These are phyloP conservation scores for Sarocladium brachiariae DNA, from an alignment of 2,329 filamentous ascomycete genomes.

Conservation along the genomic window DNA sequence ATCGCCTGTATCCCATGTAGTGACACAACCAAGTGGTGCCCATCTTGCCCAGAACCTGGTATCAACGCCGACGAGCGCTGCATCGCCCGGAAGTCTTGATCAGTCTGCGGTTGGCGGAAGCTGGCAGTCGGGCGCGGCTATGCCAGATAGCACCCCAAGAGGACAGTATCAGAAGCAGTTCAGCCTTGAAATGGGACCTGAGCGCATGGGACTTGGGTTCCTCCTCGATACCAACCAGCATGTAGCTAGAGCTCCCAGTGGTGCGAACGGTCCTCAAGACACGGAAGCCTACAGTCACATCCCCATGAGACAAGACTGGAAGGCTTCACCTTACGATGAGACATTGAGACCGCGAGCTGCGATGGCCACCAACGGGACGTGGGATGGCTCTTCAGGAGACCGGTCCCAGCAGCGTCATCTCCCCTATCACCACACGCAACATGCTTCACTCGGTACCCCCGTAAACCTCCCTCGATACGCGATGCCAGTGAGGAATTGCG, in stretches of 20 bases:
- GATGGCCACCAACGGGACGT: neutral
- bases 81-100: slow-evolving; percentile 28
- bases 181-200: slow-evolving; percentile 53
- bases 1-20: neutral
- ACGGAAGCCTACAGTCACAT: slow-evolving; percentile 35
- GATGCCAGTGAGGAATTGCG: slow-evolving; percentile 48
- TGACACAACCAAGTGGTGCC: neutral
- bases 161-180: slow-evolving; percentile 41
- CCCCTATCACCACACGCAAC: slow-evolving; percentile 1
- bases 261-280: slow-evolving; percentile 41
- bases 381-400: neutral
- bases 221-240: slow-evolving; percentile 57
- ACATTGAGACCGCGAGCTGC: neutral
- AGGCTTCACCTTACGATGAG: slow-evolving; percentile 12
- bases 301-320: slow-evolving; percentile 47
- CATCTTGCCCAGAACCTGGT: slow-evolving; percentile 17
- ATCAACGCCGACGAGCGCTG: slow-evolving; percentile 32
- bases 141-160: slow-evolving; percentile 11
- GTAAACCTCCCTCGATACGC: slow-evolving; percentile 15
- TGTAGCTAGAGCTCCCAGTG: slow-evolving; percentile 44
- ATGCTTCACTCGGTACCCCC: neutral
- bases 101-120: slow-evolving; percentile 7
- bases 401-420: slow-evolving; percentile 2
- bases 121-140: neutral
- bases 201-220: slow-evolving; percentile 67